Evolutionary conservation across 768 basidiomycete genomes (phyloP).

Genomic region (Xanthoconium purpureum): DNA sequence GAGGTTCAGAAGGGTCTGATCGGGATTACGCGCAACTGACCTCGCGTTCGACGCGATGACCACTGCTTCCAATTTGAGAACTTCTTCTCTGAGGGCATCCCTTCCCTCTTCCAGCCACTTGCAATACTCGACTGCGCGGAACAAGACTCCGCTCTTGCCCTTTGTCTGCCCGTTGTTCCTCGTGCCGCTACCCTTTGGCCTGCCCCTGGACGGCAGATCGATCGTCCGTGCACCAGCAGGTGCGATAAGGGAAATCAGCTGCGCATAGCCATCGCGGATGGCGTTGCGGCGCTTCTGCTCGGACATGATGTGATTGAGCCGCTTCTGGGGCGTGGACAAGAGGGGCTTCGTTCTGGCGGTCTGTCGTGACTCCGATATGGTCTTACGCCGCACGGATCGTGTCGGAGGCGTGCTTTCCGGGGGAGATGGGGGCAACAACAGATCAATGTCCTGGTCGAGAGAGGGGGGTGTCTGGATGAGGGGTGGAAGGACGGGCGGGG

Average conservation of each 20-base stretch:
- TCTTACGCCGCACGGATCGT: slow-evolving; percentile 23
- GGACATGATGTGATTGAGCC: slow-evolving; percentile 91
- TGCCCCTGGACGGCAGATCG: slow-evolving; percentile 71
- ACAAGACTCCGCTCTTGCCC: slow-evolving; percentile 87
- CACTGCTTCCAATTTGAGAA: slow-evolving; percentile 59
- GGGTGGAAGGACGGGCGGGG: background rate
- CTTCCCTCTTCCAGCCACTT: slow-evolving; percentile 84
- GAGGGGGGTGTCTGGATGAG: slow-evolving; percentile 2
- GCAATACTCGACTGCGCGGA: slow-evolving; percentile 83
- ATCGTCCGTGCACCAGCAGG: slow-evolving; percentile 72
- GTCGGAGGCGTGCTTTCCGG: slow-evolving; percentile 11
- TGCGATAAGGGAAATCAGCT: slow-evolving; percentile 76
- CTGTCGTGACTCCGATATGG: slow-evolving; percentile 24
- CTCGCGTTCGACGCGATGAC: slow-evolving; percentile 9
- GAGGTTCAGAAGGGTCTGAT: background rate
- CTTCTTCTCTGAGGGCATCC: slow-evolving; percentile 66
- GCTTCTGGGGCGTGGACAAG: slow-evolving; percentile 80
- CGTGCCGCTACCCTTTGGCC: slow-evolving; percentile 75
- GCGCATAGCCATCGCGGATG: slow-evolving; percentile 86
- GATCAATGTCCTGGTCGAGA: slow-evolving; percentile 9
- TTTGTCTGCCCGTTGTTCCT: slow-evolving; percentile 66
- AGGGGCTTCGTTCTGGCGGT: slow-evolving; percentile 54
- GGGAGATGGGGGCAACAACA: slow-evolving; percentile 4
- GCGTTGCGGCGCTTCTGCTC: slow-evolving; percentile 92
- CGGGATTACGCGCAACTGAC: slow-evolving; percentile 11